Percentiles rank a stretch among this genome's conserved stretches.
phyloP scores from a whole-genome alignment of 2,329 filamentous ascomycete species.

The Hypoxylon sp. region DNA sequence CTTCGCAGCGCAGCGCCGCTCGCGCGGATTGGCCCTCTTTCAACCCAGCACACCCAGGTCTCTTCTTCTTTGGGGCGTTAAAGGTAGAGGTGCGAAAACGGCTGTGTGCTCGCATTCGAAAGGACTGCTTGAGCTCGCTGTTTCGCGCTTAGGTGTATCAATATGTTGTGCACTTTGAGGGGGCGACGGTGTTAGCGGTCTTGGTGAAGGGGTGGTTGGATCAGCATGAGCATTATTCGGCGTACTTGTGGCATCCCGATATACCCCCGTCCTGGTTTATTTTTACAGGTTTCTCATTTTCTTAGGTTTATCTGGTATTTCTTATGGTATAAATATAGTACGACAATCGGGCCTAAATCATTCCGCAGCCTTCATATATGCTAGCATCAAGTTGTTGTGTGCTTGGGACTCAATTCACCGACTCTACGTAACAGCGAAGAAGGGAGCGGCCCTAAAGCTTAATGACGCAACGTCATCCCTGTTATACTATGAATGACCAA shows the following conservation, averaged over 20 bases:
- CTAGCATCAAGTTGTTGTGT: too few relatives aligned
- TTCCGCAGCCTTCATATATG: not conserved
- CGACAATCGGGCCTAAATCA: not conserved
- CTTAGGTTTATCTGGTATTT: not conserved
- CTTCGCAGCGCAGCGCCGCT: conserved; percentile 20
- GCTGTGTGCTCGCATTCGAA: conserved; percentile 36
- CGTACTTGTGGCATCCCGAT: conserved; percentile 23
- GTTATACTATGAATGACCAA: too few relatives aligned
- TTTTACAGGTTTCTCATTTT: conserved; percentile 13
- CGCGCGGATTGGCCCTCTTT: conserved; percentile 39
- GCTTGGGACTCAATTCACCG: too few relatives aligned
- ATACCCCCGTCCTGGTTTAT: conserved; percentile 6
- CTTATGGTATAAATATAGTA: not conserved
- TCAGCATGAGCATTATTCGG: conserved; percentile 25
- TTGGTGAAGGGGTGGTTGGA: conserved; percentile 13
- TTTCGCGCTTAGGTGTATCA: conserved; percentile 20
- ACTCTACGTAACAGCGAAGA: too few relatives aligned
- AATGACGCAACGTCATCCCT: too few relatives aligned
- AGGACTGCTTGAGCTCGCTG: conserved; percentile 35
- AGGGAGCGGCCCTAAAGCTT: too few relatives aligned
- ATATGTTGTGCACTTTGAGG: conserved; percentile 15
- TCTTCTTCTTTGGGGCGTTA: conserved; percentile 29
- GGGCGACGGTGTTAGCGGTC: not conserved
- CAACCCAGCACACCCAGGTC: conserved; percentile 32
- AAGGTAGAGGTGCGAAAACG: conserved; percentile 4